phyloP scores from a whole-genome alignment of 345 rosid genomes.

The Capsella bursapastoris region DNA sequence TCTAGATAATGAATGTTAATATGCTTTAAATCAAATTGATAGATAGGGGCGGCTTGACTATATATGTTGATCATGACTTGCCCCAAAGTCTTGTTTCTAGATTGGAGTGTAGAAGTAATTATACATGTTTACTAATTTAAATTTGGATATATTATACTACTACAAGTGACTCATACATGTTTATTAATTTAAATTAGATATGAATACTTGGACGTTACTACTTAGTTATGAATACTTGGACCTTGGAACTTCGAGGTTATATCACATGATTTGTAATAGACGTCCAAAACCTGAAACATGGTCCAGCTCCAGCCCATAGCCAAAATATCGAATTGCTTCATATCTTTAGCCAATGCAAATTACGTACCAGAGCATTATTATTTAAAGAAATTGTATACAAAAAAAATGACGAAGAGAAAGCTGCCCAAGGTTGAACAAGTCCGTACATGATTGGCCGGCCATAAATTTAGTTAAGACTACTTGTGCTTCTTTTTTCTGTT shows the following conservation, averaged over 20 bases:
- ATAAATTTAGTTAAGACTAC: too few relatives aligned
- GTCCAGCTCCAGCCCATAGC: neutral
- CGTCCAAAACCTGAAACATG: neutral
- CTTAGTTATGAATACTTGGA: neutral
- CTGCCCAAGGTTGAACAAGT: too few relatives aligned
- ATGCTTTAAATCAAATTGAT: neutral
- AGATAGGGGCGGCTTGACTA: constrained; percentile 43
- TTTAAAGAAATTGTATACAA: neutral
- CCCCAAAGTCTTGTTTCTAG: constrained; percentile 24
- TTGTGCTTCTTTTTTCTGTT: too few relatives aligned
- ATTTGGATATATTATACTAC: neutral
- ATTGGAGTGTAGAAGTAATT: constrained; percentile 1
- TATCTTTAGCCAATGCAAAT: neutral
- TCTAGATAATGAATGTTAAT: constrained; percentile 23
- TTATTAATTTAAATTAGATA: neutral
- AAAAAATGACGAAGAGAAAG: too few relatives aligned
- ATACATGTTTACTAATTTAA: too few relatives aligned
- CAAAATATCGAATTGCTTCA: neutral
- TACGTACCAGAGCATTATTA: neutral
- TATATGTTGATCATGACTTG: neutral
- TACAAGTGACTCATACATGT: neutral
- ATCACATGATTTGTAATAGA: neutral
- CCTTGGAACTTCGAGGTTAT: neutral
- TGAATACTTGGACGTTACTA: too few relatives aligned
- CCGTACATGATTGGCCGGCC: too few relatives aligned